These are phyloP conservation scores for Aspergillus sp. DNA, from an alignment of 2,329 filamentous ascomycete genomes.

Conservation along the genomic window DNA sequence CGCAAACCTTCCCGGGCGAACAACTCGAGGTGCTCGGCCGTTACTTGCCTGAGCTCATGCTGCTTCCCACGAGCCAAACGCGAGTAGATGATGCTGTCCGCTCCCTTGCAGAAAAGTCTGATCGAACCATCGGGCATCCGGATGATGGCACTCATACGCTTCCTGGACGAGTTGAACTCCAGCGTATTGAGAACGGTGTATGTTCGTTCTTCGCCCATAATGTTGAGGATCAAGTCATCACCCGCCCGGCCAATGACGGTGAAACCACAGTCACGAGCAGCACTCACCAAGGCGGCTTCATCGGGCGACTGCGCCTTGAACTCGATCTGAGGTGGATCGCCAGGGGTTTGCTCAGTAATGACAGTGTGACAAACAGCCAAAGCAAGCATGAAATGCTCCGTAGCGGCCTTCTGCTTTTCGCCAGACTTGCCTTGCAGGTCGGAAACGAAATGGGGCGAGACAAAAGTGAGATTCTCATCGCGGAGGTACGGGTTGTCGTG, in stretches of 20 bases:
- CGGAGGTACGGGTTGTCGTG: constrained; percentile 86
- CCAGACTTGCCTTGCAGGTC: constrained; percentile 74
- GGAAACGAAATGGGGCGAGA: constrained; percentile 79
- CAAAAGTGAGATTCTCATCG: constrained; percentile 83
- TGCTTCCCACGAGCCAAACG: constrained; percentile 80
- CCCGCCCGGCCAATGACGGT: constrained; percentile 74
- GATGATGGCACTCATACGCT: constrained; percentile 96
- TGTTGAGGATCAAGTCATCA: constrained; percentile 76
- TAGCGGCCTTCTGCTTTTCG: constrained; percentile 65
- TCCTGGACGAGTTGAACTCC: constrained; percentile 94
- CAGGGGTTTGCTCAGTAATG: constrained; percentile 79
- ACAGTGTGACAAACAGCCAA: constrained; percentile 95
- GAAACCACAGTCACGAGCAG: constrained; percentile 90
- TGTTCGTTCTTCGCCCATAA: constrained; percentile 74
- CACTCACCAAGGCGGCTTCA: constrained; percentile 87
- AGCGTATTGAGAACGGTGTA: constrained; percentile 89
- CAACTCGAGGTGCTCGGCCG: constrained; percentile 91
- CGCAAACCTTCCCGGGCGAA: constrained; percentile 92
- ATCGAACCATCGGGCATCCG: constrained; percentile 88
- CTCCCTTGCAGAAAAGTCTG: constrained; percentile 90
- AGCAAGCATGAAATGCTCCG: constrained; percentile 86
- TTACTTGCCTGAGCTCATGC: constrained; percentile 68
- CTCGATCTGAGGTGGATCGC: constrained; percentile 81
- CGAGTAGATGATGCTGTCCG: constrained; percentile 94
- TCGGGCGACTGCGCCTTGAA: constrained; percentile 98